Base-by-base conservation (phyloP, 805 yeast species). In the Zygosaccharomyces pseudorouxii region DNA sequence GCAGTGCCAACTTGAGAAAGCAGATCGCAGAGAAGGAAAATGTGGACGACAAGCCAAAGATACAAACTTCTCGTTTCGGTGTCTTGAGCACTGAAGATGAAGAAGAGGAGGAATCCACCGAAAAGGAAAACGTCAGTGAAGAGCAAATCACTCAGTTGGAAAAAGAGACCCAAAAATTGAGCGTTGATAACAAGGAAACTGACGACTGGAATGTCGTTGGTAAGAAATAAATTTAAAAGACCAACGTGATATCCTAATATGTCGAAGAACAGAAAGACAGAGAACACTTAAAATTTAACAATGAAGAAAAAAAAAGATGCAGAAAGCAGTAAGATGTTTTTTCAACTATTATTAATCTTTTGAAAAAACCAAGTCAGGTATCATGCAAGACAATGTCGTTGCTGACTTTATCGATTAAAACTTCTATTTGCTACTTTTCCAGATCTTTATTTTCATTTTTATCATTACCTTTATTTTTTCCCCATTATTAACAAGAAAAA, bases 81-180 rank as follows among this genome's bases (percentile, higher is more conserved):
- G 80, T 80, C 20, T 67, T 80, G 60, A 70, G 76, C 45, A 63
- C 61, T 46, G 81, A 79, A 28, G 81, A 73, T 46, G 82, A 79
- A 3, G 80, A 75, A 2, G 80, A 74, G 1, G 77, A 73, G 5
- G 72, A 70, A 18, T 67, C 62, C 40, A 68, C 54, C 28, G 49
- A 54, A 41, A 45, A 46, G 41, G 50, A 48, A 16, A 46, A 48
- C 31, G 33, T 38, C 14, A 45, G 54, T 38, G 59, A 50, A 23
- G 54, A 53, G n/a, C 49, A 50, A 2, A 64, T 56, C 22, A 56
- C 57, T 28, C 59, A 52, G n/a, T 55, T 69, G 41, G 64, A 69
- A 46, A 64, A 71, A 37, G 71, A 71, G 39, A 63, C 79, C 25
- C 71, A 72, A 36, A 58, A 66, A 30, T 62, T 77, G 55, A 51